phyloP scores from a whole-genome alignment of 306 rosid species.

The Senna tora region DNA sequence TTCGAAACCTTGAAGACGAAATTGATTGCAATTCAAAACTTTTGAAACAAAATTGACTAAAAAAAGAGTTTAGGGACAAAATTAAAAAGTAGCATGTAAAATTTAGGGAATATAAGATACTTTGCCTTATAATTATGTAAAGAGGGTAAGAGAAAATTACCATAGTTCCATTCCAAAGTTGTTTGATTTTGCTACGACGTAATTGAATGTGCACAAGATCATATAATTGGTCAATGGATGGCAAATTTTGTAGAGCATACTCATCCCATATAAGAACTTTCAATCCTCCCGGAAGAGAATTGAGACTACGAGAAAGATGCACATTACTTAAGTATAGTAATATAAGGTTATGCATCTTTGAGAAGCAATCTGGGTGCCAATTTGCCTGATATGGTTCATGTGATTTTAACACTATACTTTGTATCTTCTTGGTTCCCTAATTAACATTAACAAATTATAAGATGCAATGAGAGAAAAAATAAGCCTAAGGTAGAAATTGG shows the following conservation, averaged over 20 bases:
- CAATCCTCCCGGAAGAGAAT: neutral
- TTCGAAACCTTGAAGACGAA: too few relatives aligned
- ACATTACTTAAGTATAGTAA: neutral
- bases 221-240: neutral
- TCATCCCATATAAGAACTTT: neutral
- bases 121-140: too few relatives aligned
- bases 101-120: too few relatives aligned
- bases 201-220: neutral
- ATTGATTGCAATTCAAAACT: too few relatives aligned
- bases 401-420: too few relatives aligned
- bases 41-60: too few relatives aligned
- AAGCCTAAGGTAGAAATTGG: too few relatives aligned
- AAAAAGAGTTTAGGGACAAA: too few relatives aligned
- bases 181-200: neutral
- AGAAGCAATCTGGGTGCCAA: neutral
- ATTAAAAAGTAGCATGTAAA: too few relatives aligned
- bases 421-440: too few relatives aligned
- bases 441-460: too few relatives aligned
- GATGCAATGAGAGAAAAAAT: too few relatives aligned
- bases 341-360: conserved; percentile 10
- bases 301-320: neutral
- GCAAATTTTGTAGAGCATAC: neutral
- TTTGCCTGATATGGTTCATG: neutral
- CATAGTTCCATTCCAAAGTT: neutral
- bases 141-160: neutral